Conservation (phyloP, 1,284 basidiomycete genomes). For the Leccinum holopus region DNA sequence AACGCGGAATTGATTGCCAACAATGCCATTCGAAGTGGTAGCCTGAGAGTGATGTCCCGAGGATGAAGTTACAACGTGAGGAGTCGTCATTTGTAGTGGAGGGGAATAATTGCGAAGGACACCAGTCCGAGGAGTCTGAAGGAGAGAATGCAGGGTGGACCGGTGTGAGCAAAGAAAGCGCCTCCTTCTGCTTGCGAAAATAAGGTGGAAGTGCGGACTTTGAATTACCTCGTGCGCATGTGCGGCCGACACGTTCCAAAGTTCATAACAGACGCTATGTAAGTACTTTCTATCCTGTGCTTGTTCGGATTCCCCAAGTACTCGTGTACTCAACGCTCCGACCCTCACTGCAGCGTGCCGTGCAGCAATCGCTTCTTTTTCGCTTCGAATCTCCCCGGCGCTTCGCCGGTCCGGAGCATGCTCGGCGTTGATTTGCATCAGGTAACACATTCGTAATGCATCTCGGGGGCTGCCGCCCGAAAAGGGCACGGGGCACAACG, state of each 20-base stretch:
- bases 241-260: constrained; percentile 33
- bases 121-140: constrained; percentile 33
- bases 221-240: constrained; percentile 26
- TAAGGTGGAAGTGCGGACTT: constrained; percentile 37
- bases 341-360: background rate
- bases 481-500: background rate
- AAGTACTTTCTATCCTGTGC: background rate
- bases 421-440: constrained; percentile 3
- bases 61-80: constrained; percentile 75
- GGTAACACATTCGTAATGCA: constrained; percentile 9
- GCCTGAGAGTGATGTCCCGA: constrained; percentile 60
- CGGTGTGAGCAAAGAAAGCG: constrained; percentile 25
- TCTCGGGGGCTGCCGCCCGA: constrained; percentile 3
- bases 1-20: constrained; percentile 74
- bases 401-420: background rate
- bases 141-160: constrained; percentile 27
- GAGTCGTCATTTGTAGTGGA: constrained; percentile 57
- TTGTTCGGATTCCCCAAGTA: background rate
- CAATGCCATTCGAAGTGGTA: constrained; percentile 64
- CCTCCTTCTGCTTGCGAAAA: constrained; percentile 27
- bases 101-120: constrained; percentile 14
- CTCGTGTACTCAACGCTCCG: background rate
- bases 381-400: background rate
- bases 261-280: background rate
- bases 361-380: background rate